phyloP scores from a whole-genome alignment of 139 green algal genomes.

The Haematococcus lacustris region DNA sequence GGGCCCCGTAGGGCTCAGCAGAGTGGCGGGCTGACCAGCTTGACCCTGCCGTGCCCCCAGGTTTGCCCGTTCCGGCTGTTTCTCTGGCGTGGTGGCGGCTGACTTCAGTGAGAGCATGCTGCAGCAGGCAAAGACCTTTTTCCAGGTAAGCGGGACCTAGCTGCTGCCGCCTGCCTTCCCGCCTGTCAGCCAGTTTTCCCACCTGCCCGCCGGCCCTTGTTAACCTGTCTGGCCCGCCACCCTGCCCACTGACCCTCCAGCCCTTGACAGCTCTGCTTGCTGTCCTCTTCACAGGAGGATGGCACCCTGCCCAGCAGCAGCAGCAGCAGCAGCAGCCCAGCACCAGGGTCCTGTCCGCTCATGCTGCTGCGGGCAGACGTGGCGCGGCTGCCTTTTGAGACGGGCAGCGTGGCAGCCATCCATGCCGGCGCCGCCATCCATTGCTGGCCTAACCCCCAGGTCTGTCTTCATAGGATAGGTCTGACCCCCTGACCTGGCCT shows the following conservation, averaged over 20 bases:
- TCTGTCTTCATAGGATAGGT: too few relatives aligned
- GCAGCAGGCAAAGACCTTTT: conserved; percentile 59
- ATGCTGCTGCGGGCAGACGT: conserved; percentile 81
- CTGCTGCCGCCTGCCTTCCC: too few relatives aligned
- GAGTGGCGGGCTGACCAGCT: too few relatives aligned
- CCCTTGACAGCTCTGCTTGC: too few relatives aligned
- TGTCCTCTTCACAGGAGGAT: conserved; percentile 7
- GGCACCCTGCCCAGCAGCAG: not conserved
- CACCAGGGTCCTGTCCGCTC: conserved; percentile 36
- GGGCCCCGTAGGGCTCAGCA: too few relatives aligned
- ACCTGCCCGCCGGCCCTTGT: too few relatives aligned
- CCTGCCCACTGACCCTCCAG: too few relatives aligned
- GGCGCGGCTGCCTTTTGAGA: conserved; percentile 79
- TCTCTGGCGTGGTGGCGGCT: conserved; percentile 66
- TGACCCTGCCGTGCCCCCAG: conserved; percentile 12
- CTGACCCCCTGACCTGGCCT: too few relatives aligned
- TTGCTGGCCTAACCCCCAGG: conserved; percentile 85
- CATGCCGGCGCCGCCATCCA: conserved; percentile 94
- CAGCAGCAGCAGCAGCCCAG: not conserved
- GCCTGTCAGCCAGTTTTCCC: too few relatives aligned
- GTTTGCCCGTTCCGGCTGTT: conserved; percentile 67
- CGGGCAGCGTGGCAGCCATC: conserved; percentile 73
- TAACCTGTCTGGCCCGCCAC: too few relatives aligned
- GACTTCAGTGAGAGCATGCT: conserved; percentile 83
- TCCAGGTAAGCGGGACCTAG: conserved; percentile 34